A percentile compares a stretch with the other conserved stretches of the same genome.
Conservation (phyloP, 108 stramenopile species). For the Cyclotella atomus region DNA sequence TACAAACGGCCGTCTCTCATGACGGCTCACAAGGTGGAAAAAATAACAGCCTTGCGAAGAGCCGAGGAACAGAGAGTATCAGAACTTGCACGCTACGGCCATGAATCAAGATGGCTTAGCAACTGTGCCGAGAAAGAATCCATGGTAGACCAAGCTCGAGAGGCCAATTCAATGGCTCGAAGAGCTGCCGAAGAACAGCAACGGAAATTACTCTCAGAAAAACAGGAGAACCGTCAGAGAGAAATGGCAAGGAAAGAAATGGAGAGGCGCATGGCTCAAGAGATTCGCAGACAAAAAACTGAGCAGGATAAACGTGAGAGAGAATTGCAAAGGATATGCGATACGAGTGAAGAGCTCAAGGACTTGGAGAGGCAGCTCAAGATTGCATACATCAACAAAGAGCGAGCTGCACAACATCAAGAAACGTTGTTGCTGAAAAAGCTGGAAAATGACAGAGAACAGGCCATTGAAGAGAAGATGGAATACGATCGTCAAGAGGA, state of each 20-base stretch:
- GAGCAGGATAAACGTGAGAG: constrained; percentile 58
- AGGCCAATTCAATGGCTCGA: constrained; percentile 47
- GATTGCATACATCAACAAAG: constrained; percentile 77
- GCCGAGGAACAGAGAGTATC: constrained; percentile 48
- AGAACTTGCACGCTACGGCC: constrained; percentile 50
- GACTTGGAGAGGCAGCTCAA: constrained; percentile 66
- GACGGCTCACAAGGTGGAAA: constrained; percentile 57
- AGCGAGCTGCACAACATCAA: constrained; percentile 76
- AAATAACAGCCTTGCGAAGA: constrained; percentile 42
- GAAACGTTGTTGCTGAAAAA: constrained; percentile 54
- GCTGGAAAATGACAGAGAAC: constrained; percentile 58
- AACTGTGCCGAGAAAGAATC: constrained; percentile 59
- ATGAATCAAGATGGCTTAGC: constrained; percentile 49
- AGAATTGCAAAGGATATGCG: constrained; percentile 72
- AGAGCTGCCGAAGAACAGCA: constrained; percentile 51
- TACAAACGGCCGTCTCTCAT: constrained; percentile 37
- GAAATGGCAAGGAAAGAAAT: constrained; percentile 57
- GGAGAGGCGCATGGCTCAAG: constrained; percentile 39
- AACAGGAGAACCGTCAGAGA: constrained; percentile 37
- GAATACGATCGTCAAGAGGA: constrained; percentile 58
- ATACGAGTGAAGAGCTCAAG: constrained; percentile 67
- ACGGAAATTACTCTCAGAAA: constrained; percentile 34
- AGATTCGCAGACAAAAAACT: constrained; percentile 52
- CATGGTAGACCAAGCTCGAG: constrained; percentile 45
- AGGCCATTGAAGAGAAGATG: constrained; percentile 73